Evolutionary conservation across 495 filamentous ascomycete species (phyloP).

Genomic region (Penicillium riverlandense): DNA sequence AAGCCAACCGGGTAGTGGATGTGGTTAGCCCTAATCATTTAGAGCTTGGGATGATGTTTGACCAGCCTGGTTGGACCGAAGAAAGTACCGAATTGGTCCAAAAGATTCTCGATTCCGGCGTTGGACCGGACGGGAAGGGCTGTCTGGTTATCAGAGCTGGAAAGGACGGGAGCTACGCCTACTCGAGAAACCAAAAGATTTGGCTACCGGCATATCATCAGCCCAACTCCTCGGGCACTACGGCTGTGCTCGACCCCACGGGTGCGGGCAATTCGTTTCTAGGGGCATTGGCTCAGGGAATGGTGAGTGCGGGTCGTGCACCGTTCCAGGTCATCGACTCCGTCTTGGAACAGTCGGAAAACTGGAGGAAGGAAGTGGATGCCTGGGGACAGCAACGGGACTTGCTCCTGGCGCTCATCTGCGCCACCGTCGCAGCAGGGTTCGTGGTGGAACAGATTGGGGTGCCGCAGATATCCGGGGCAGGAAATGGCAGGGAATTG

Average conservation of each 20-base stretch:
- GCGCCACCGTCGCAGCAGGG: conserved; percentile 80
- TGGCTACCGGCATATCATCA: conserved; percentile 55
- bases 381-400: conserved; percentile 26
- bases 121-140: conserved; percentile 37
- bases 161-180: conserved; percentile 52
- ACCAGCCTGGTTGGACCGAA: conserved; percentile 44
- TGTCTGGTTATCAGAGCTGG: conserved; percentile 49
- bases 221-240: conserved; percentile 19
- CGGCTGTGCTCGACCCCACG: conserved; percentile 77
- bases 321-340: conserved; percentile 28
- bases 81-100: conserved; percentile 41
- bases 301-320: conserved; percentile 50
- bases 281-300: conserved; percentile 70
- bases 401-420: conserved; percentile 63
- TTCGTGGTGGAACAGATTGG: conserved; percentile 95
- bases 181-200: conserved; percentile 24
- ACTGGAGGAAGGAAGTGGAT: conserved; percentile 23
- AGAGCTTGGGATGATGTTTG: conserved; percentile 79
- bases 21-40: conserved; percentile 83
- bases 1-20: conserved; percentile 67
- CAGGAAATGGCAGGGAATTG: conserved; percentile 51
- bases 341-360: conserved; percentile 21
- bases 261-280: conserved; percentile 95
- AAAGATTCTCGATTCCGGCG: conserved; percentile 49
- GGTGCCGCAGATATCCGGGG: conserved; percentile 53